A percentile compares a stretch with the other conserved stretches of the same genome.
phyloP scores from a whole-genome alignment of 345 rosid species.

The Salix koriyanagi region DNA sequence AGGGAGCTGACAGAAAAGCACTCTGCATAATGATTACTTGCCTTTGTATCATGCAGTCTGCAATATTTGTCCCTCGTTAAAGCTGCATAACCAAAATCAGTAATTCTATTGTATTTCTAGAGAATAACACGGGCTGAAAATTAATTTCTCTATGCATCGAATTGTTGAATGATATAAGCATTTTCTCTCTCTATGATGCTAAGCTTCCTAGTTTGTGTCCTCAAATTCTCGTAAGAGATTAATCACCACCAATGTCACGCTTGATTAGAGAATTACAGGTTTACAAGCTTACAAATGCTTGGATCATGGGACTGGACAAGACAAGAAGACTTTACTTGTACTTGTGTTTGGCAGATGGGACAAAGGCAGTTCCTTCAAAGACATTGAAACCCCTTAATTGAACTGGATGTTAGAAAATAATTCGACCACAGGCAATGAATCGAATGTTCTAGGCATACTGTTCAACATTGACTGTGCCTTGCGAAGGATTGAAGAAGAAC shows the following conservation, averaged over 20 bases:
- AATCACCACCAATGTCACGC: neutral
- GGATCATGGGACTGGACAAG: neutral
- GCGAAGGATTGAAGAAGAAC: too few relatives aligned
- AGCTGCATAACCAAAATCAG: neutral
- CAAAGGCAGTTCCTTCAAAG: neutral
- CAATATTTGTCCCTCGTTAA: neutral
- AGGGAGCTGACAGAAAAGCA: conserved; percentile 2
- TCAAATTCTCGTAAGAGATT: neutral
- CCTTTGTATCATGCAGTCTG: neutral
- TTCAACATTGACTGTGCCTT: neutral
- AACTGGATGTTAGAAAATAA: too few relatives aligned
- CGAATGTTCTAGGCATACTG: neutral
- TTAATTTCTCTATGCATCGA: neutral
- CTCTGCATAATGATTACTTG: neutral
- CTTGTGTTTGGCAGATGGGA: neutral
- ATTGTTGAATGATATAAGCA: neutral
- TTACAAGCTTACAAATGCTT: neutral
- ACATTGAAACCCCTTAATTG: too few relatives aligned
- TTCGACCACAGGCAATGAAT: neutral
- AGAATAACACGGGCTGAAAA: neutral
- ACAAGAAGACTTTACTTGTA: neutral
- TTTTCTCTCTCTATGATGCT: neutral
- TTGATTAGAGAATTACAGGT: neutral
- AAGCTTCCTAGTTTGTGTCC: neutral
- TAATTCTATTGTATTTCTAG: neutral